Evolutionary conservation across 2,329 filamentous ascomycete species (phyloP).

Genomic region (Dactylonectria estremocensis): DNA sequence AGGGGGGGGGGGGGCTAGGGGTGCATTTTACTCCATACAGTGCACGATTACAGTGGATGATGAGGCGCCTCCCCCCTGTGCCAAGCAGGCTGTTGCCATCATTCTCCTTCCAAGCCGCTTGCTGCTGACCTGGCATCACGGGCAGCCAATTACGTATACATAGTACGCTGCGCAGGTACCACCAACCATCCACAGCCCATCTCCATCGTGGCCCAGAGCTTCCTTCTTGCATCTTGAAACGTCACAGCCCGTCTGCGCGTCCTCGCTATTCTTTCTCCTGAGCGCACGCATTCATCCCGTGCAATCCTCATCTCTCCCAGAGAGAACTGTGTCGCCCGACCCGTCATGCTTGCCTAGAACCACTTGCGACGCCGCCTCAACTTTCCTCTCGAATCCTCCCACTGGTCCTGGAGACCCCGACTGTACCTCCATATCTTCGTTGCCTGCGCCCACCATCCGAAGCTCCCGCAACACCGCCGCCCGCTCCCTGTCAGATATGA

Average conservation of each 20-base stretch:
- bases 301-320: background rate
- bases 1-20: background rate
- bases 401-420: slow-evolving; percentile 10
- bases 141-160: slow-evolving; percentile 49
- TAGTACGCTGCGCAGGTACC: slow-evolving; percentile 32
- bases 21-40: background rate
- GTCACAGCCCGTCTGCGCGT: slow-evolving; percentile 3
- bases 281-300: background rate
- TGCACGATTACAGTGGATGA: background rate
- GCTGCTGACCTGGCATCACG: slow-evolving; percentile 48
- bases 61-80: background rate
- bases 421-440: slow-evolving; percentile 14
- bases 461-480: slow-evolving; percentile 27
- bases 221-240: slow-evolving; percentile 28
- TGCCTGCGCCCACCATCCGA: slow-evolving; percentile 20
- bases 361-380: slow-evolving; percentile 25
- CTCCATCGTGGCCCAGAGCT: slow-evolving; percentile 20
- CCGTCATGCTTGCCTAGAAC: slow-evolving; percentile 29
- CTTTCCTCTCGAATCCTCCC: slow-evolving; percentile 10
- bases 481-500: slow-evolving; percentile 61
- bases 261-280: slow-evolving; percentile 8
- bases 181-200: slow-evolving; percentile 10
- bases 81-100: slow-evolving; percentile 7
- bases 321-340: slow-evolving; percentile 2
- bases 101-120: slow-evolving; percentile 13